Evolutionary conservation across 2,329 filamentous ascomycete species (phyloP).

Genomic region (Fusarium haematococcum): DNA sequence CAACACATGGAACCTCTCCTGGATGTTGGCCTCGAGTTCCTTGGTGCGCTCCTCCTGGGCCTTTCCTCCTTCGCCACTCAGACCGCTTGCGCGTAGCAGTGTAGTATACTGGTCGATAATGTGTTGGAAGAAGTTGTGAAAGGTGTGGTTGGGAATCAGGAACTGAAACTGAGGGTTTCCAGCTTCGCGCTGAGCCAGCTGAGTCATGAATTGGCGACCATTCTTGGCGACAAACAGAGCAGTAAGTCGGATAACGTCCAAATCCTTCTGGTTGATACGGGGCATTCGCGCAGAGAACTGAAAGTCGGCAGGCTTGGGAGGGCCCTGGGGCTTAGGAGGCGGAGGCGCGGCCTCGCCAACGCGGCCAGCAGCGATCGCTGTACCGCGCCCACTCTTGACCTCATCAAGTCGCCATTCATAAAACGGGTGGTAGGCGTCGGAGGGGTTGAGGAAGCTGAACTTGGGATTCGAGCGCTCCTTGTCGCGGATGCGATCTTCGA

Average conservation of each 20-base stretch:
- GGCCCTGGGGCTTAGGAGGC: conserved; percentile 78
- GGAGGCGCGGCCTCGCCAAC: conserved; percentile 69
- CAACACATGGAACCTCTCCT: conserved; percentile 84
- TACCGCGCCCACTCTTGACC: conserved; percentile 85
- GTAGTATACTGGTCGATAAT: conserved; percentile 94
- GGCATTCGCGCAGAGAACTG: conserved; percentile 97
- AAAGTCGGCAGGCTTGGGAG: conserved; percentile 86
- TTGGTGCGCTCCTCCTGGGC: conserved; percentile 78
- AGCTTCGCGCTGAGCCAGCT: conserved; percentile 87
- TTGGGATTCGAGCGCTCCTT: conserved; percentile 89
- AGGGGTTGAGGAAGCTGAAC: conserved; percentile 84
- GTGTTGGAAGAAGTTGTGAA: conserved; percentile 95
- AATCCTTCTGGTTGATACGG: conserved; percentile 93
- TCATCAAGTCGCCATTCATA: conserved; percentile 93
- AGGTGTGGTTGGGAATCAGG: conserved; percentile 91
- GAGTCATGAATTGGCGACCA: conserved; percentile 90
- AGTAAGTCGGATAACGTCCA: conserved; percentile 80
- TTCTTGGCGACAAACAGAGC: conserved; percentile 94
- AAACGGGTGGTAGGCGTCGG: conserved; percentile 88
- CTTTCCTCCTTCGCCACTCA: conserved; percentile 74
- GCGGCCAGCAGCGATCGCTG: conserved; percentile 80
- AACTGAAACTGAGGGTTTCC: conserved; percentile 98
- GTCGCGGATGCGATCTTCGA: conserved; percentile 86
- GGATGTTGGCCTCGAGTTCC: conserved; percentile 78
- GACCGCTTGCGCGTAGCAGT: conserved; percentile 75